Conservation (phyloP, 305 asterid species). For the Stenogyne calaminthoides region DNA sequence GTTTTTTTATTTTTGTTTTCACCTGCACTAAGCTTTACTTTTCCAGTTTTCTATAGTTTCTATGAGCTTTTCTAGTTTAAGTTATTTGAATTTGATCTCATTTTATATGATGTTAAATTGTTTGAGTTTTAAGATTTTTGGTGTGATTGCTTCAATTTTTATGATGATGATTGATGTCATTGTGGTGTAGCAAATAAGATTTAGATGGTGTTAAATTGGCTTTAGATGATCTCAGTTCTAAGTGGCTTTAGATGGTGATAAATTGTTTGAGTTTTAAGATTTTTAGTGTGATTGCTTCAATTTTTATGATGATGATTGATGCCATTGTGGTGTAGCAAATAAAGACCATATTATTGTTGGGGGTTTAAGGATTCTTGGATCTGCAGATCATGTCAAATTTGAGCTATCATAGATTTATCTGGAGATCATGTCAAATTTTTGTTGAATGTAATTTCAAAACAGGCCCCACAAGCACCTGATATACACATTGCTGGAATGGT, state of each 20-base stretch:
- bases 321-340: background rate
- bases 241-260: background rate
- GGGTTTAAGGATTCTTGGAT: background rate
- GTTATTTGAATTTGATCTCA: background rate
- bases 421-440: slow-evolving; percentile 5
- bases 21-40: background rate
- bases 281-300: background rate
- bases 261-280: background rate
- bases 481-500: slow-evolving; percentile 76
- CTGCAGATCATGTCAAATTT: too few species aligned
- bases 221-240: too few species aligned
- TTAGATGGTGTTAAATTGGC: too few species aligned
- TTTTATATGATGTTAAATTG: background rate
- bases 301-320: background rate
- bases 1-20: background rate
- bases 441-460: slow-evolving; percentile 15
- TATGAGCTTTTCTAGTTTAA: slow-evolving; percentile 3
- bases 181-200: background rate
- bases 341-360: background rate
- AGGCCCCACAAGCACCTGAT: slow-evolving; percentile 85
- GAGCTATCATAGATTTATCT: background rate
- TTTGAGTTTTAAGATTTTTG: background rate
- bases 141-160: background rate
- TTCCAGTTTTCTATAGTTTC: background rate
- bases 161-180: background rate